phyloP scores from a whole-genome alignment of 495 filamentous ascomycete species.

The Penicillium riverlandense region DNA sequence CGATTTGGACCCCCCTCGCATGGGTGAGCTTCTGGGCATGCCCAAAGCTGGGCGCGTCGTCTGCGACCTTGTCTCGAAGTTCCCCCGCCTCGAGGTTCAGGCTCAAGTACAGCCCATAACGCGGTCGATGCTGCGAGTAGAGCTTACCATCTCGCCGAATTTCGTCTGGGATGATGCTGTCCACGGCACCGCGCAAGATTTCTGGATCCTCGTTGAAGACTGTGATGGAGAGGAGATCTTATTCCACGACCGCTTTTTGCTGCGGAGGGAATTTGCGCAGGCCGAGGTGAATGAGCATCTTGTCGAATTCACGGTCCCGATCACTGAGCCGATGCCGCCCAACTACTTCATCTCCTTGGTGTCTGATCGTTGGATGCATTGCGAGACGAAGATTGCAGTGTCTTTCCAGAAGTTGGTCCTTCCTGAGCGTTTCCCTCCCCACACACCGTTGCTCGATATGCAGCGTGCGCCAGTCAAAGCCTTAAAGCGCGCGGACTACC shows the following conservation, averaged over 20 bases:
- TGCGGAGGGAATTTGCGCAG: conserved; percentile 77
- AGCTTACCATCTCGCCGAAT: conserved; percentile 87
- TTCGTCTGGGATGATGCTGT: conserved; percentile 93
- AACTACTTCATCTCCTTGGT: conserved; percentile 96
- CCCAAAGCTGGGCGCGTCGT: conserved; percentile 84
- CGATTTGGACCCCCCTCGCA: conserved; percentile 92
- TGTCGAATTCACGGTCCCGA: conserved; percentile 95
- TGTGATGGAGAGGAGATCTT: conserved; percentile 96
- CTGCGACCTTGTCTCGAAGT: conserved; percentile 80
- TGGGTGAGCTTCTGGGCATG: conserved; percentile 90
- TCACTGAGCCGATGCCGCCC: conserved; percentile 95
- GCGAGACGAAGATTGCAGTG: conserved; percentile 86
- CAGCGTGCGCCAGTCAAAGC: conserved; percentile 85
- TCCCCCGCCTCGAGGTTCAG: conserved; percentile 85
- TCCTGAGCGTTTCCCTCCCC: conserved; percentile 90
- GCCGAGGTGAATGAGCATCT: conserved; percentile 84
- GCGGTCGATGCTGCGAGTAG: conserved; percentile 88
- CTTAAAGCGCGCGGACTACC: conserved; percentile 78
- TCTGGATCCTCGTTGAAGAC: conserved; percentile 96
- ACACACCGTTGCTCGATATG: conserved; percentile 83
- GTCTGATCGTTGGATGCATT: conserved; percentile 97
- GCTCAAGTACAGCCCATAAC: conserved; percentile 93
- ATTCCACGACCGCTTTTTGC: conserved; percentile 90
- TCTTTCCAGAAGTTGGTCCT: conserved; percentile 92
- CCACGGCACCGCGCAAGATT: conserved; percentile 82